Conservation (phyloP, 495 filamentous ascomycete genomes). For the Astrocystis sublimbata region DNA sequence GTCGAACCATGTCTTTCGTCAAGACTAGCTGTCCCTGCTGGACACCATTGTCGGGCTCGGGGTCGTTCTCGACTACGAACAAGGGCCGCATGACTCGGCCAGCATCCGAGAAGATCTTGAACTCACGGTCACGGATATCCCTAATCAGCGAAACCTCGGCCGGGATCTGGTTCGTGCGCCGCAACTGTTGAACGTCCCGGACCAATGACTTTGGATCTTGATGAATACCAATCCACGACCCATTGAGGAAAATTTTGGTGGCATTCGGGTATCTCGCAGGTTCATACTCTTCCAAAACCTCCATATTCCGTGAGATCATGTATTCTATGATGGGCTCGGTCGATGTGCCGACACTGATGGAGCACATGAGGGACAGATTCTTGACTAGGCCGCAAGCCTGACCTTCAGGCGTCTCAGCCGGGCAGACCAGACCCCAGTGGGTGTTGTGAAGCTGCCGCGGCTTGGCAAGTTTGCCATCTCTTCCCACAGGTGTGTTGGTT, state of each 20-base stretch:
- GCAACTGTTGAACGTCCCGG: conserved; percentile 70
- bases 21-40: conserved; percentile 77
- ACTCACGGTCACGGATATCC: conserved; percentile 94
- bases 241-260: conserved; percentile 97
- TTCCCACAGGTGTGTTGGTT: conserved; percentile 95
- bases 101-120: conserved; percentile 98
- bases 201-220: conserved; percentile 80
- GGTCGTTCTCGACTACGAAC: conserved; percentile 72
- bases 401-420: conserved; percentile 96
- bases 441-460: conserved; percentile 98
- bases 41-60: conserved; percentile 67
- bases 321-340: conserved; percentile 90
- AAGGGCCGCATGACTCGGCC: conserved; percentile 91
- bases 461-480: conserved; percentile 98
- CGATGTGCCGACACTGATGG: conserved; percentile 89
- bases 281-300: conserved; percentile 94
- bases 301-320: conserved; percentile 93
- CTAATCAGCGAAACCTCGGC: conserved; percentile 90
- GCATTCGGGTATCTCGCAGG: conserved; percentile 83
- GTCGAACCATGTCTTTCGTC: conserved; percentile 77
- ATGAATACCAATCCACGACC: conserved; percentile 94
- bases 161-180: conserved; percentile 73
- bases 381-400: conserved; percentile 99
- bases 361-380: conserved; percentile 97
- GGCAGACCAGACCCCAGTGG: conserved; percentile 97